Evolutionary conservation across 441 rosid species (phyloP), one percentile per base, ranked within the genome.

Genomic region (Viola pubescens): DNA sequence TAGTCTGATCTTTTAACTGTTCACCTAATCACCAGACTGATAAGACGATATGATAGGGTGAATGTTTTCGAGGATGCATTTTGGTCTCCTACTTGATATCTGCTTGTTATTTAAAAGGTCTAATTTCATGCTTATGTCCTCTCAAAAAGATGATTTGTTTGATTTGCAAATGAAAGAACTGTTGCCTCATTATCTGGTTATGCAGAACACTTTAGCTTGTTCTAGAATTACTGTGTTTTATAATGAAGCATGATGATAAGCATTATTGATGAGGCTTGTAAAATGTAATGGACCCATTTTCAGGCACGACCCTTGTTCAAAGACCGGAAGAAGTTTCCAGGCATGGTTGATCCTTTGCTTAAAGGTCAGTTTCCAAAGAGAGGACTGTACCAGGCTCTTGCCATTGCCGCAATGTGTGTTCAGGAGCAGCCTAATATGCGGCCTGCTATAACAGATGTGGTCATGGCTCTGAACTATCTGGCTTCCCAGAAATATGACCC

Each of bases 341-440:
- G 74, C 74, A 86, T 91, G 96, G 94, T 88, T 6, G 97, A 91
- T 60, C 96, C 97, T n/a, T 70, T 73, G 3, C 80, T 91, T 60
- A 82, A 80, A 81, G 96, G 97, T 6, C 76, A 72, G 45, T 91
- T 88, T 68, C 97, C 97, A 10, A 77, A 77, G 70, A 78, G 94
- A 72, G 96, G 96, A 50, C 76, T 91, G 9, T 91, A 91, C 79
- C 97, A 91, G 76, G 96, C 97, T 34, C 94, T 91, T 46, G 97
- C 97, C 4, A 89, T 91, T 40, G 87, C 96, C 47, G 96, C 97
- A 50, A 88, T 88, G 94, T 90, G 97, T 73, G 79, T 90, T 53
- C 97, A 90, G 71, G 97, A 90, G 59, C 94, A 91, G 71, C 95
- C 97, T 39, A 86, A 83, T 12, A 86, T 94, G 52, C 85, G 97